Evolutionary conservation across 306 rosid species (phyloP), one percentile per base, ranked within the genome.

Genomic region (Lathyrus sativus): DNA sequence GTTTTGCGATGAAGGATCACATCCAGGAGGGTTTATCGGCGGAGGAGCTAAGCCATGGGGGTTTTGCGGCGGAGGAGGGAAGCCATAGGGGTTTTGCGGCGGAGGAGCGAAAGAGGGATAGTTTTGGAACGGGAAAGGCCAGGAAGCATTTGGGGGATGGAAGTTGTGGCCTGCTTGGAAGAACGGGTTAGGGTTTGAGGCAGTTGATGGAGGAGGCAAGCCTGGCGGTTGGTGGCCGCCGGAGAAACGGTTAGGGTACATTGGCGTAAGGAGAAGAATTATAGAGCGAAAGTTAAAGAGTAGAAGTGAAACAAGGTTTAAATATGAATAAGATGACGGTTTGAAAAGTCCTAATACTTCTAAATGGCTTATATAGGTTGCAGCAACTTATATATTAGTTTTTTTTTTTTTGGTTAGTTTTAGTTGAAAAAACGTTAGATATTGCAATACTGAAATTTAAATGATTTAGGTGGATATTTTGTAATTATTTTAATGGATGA

Each of bases 201-300:
- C 2, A 17, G 41, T 9, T 2, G 31, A 26, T 1, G 64, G 76
- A 9, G 68, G 80, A 11, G 75, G 81, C 6, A n/a, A 22, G n/a
- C 64, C 68, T 14, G 42, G 80, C 18, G 66, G 85, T 0, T 29
- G 80, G 49, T 71, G 79, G 66, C 62, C 76, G 44, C 63, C 66
- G 65, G 65, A 72, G 71, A 45, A 78, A 4, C 53, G 37, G 11
- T 42, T 28, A 2, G 61, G 80, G 4, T 75, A 72, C 92, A 89
- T 88, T 55, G 1, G 82, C 42, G 71, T 12, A 6, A 29, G 17
- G 2, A 24, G 17, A 5, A 41, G 17, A 11, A 11, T 35, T 1
- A 59, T 1, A 35, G 48, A 70, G 58, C 24, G 62, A 64, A 45
- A 44, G 26, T 0, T 6, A 5, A 33, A 33, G 39, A 35, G 39